Evolutionary conservation across 2,329 filamentous ascomycete genomes (phyloP).

Genomic region (Mariannaea sp.): DNA sequence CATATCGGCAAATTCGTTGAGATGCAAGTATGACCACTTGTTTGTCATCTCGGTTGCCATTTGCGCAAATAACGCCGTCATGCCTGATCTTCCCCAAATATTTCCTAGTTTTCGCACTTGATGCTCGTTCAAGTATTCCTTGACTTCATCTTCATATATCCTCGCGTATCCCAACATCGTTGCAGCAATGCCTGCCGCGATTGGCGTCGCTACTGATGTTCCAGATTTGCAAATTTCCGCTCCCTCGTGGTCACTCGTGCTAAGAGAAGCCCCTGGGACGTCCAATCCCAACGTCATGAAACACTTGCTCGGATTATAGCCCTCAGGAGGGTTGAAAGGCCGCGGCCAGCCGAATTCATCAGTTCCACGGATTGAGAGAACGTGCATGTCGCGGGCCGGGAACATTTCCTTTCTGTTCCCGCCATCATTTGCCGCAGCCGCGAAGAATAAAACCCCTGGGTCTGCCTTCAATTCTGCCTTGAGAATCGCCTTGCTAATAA

Average conservation of each 20-base stretch:
- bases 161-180: slow-evolving; percentile 2
- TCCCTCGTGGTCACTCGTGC: neutral
- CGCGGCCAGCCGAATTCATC: neutral
- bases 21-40: slow-evolving; percentile 6
- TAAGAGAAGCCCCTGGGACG: slow-evolving; percentile 7
- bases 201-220: slow-evolving; percentile 8
- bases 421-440: slow-evolving; percentile 7
- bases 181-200: slow-evolving; percentile 9
- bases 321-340: slow-evolving; percentile 2
- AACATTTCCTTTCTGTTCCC: slow-evolving; percentile 10
- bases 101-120: neutral
- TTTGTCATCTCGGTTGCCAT: slow-evolving; percentile 3
- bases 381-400: neutral
- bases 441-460: slow-evolving; percentile 1
- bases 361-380: slow-evolving; percentile 9
- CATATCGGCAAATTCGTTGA: neutral
- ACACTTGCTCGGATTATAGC: neutral
- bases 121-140: neutral
- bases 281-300: slow-evolving; percentile 7
- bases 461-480: neutral
- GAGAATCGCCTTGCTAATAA: slow-evolving; percentile 2
- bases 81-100: neutral
- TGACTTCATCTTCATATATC: neutral
- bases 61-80: neutral
- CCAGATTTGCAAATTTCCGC: slow-evolving; percentile 3